Evolutionary conservation across 2,329 filamentous ascomycete genomes (phyloP).

Genomic region (Diaporthe destruens): DNA sequence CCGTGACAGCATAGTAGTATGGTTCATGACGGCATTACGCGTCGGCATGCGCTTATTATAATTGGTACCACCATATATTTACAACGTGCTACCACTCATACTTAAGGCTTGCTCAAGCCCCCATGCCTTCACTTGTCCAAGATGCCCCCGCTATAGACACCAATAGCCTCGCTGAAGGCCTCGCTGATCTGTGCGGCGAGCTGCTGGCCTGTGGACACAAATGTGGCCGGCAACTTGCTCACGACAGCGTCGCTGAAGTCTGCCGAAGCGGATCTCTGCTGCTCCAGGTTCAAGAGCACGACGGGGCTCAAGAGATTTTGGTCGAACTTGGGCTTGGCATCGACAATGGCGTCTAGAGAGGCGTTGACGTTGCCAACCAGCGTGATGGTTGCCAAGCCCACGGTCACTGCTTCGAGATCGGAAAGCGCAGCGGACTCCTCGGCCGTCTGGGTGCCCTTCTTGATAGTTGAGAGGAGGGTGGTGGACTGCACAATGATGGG

Average conservation of each 20-base stretch:
- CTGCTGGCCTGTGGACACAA: conserved; percentile 50
- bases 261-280: conserved; percentile 55
- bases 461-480: conserved; percentile 55
- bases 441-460: conserved; percentile 54
- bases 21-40: too few relatives aligned
- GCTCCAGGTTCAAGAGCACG: conserved; percentile 57
- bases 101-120: too few relatives aligned
- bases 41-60: too few relatives aligned
- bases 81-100: too few relatives aligned
- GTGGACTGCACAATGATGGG: conserved; percentile 57
- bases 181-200: conserved; percentile 55
- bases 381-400: conserved; percentile 53
- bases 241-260: conserved; percentile 55
- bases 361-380: conserved; percentile 55
- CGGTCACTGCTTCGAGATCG: conserved; percentile 53
- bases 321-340: conserved; percentile 59
- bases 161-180: conserved; percentile 55
- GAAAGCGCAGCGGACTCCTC: conserved; percentile 54
- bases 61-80: not conserved
- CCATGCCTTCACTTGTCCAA: not conserved
- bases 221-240: conserved; percentile 54
- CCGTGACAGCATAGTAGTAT: too few relatives aligned
- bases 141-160: conserved; percentile 45
- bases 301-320: conserved; percentile 56
- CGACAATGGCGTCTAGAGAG: conserved; percentile 55